Evolutionary conservation across 108 stramenopile genomes (phyloP).

Genomic region (Skeletonema marinoi): DNA sequence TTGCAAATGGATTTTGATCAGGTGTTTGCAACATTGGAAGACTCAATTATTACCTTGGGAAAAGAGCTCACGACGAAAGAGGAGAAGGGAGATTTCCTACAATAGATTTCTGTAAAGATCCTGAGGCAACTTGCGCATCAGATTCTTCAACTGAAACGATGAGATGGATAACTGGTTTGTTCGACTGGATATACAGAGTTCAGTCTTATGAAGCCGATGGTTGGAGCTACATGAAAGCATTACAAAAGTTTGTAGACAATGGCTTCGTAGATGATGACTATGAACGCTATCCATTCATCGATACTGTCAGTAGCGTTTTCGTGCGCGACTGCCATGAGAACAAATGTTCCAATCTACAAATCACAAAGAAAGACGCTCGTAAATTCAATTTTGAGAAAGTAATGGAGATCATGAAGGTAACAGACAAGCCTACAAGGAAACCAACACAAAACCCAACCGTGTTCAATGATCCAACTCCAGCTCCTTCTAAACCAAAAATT

Average conservation of each 20-base stretch:
- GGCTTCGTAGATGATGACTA: slow-evolving; percentile 13
- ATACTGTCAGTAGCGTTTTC: slow-evolving; percentile 26
- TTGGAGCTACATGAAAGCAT: slow-evolving; percentile 22
- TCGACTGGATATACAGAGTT: slow-evolving; percentile 33
- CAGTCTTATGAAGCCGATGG: slow-evolving; percentile 24
- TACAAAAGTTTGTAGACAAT: slow-evolving; percentile 28
- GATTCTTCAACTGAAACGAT: slow-evolving; percentile 11
- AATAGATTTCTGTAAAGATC: slow-evolving; percentile 26
- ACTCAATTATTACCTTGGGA: slow-evolving; percentile 32
- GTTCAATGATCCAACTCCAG: neutral
- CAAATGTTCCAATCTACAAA: slow-evolving; percentile 12
- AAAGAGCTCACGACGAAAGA: slow-evolving; percentile 7
- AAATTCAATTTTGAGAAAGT: slow-evolving; percentile 16
- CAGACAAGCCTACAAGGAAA: neutral
- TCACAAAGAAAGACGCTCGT: slow-evolving; percentile 12
- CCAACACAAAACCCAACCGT: neutral
- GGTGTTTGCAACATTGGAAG: slow-evolving; percentile 27
- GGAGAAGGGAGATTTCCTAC: slow-evolving; percentile 21
- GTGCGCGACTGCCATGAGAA: slow-evolving; percentile 12
- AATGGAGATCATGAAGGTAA: slow-evolving; percentile 1
- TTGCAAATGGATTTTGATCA: neutral
- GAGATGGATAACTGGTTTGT: slow-evolving; percentile 31
- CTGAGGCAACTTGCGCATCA: slow-evolving; percentile 31
- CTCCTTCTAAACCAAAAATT: neutral
- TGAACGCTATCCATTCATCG: slow-evolving; percentile 10